These are phyloP conservation scores for Russula sp. DNA, from an alignment of 768 basidiomycete genomes.

Conservation along the genomic window DNA sequence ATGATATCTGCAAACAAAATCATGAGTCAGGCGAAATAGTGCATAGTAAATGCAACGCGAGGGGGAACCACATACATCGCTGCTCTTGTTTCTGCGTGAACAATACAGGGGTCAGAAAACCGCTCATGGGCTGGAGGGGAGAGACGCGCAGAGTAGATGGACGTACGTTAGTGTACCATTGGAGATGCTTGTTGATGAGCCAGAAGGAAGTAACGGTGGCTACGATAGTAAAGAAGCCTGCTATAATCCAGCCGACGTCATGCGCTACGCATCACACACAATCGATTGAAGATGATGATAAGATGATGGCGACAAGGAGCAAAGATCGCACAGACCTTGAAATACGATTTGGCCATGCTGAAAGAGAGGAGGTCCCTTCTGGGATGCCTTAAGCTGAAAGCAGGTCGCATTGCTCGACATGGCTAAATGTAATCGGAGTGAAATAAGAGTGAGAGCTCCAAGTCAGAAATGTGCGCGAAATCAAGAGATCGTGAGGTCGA, in stretches of 20 bases:
- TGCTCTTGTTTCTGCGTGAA: conserved; percentile 56
- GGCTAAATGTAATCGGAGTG: neutral
- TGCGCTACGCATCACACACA: conserved; percentile 36
- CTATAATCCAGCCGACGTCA: conserved; percentile 66
- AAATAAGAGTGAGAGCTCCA: neutral
- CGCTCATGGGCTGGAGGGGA: neutral
- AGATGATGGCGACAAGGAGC: neutral
- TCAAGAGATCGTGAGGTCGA: conserved; percentile 7
- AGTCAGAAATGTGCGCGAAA: neutral
- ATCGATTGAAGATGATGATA: neutral
- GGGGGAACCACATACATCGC: conserved; percentile 49
- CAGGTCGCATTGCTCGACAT: conserved; percentile 27
- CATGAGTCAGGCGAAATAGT: neutral
- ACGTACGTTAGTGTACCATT: conserved; percentile 64
- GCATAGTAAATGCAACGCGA: neutral
- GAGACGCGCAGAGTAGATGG: neutral
- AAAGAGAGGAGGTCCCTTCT: conserved; percentile 47
- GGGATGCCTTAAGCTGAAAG: conserved; percentile 36
- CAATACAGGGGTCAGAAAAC: neutral
- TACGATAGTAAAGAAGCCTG: conserved; percentile 50
- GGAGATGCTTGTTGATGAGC: conserved; percentile 67
- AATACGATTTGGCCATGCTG: conserved; percentile 55
- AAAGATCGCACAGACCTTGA: conserved; percentile 38
- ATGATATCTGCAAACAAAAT: conserved; percentile 46
- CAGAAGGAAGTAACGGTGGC: conserved; percentile 56